Evolutionary conservation across 352 stramenopile genomes (phyloP), one percentile per base, ranked within the genome.

Genomic region (Phytophthora colocasiae): DNA sequence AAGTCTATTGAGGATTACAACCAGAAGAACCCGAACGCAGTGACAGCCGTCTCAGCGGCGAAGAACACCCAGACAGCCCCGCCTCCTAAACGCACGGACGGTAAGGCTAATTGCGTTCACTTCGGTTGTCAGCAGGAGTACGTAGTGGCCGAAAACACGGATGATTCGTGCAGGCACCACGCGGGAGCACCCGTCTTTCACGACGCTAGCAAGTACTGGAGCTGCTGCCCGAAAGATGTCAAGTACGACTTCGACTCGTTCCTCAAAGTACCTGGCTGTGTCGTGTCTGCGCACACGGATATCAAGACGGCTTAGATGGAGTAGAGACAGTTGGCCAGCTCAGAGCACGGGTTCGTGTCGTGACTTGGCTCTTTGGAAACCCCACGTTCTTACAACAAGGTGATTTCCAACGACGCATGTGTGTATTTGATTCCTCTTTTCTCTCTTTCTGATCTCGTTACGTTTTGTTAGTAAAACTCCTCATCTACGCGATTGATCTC

Each of bases 181-280:
- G 81, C 80, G 7, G 88, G 87, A 9, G 80, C 90, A 34, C 93
- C 93, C 1, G 87, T 98, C 36, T 98, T 98, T 75, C 93, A 98
- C 66, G 94, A 98, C 63, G 89, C 88, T 45, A 86, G 88, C 68
- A 98, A 98, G 75, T 97, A 87, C 75, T 98, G 94, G 94, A 93
- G 81, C 61, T 98, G 94, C 81, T 98, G 94, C 65, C 91, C 93
- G 14, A 95, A 97, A 66, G 68, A 79, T 27, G 85, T 97, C 69
- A 97, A 97, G 84, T 98, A 98, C 83, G 92, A 98, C 72, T 98
- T 98, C 75, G 92, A 98, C 31, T 93, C 92, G 52, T 98, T 98
- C 71, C 79, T 98, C 17, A 80, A 96, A 57, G 82, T 98, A 14
- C 83, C 87, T 1, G 91, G 91, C 38, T 98, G 93, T 65, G 80